These are phyloP conservation scores for Ophiostoma montium DNA, from an alignment of 2,329 filamentous ascomycete genomes.

Conservation along the genomic window DNA sequence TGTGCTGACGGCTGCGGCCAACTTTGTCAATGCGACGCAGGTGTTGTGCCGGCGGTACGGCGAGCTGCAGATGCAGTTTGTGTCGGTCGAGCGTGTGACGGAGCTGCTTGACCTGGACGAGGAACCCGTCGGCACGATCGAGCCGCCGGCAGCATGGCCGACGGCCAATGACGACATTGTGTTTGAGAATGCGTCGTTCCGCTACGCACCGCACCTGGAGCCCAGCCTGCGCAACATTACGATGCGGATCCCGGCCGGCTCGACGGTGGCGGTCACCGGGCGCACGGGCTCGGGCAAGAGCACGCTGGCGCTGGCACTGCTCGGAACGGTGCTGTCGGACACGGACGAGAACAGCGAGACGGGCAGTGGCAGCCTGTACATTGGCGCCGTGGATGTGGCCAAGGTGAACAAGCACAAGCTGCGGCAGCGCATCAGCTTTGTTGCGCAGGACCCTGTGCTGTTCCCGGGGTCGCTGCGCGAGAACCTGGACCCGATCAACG, in stretches of 20 bases:
- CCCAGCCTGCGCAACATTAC: conserved; percentile 55
- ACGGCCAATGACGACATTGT: conserved; percentile 54
- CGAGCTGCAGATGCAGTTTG: conserved; percentile 80
- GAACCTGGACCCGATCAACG: conserved; percentile 54
- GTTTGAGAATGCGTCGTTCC: conserved; percentile 65
- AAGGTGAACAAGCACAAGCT: conserved; percentile 39
- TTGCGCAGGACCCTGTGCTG: conserved; percentile 49
- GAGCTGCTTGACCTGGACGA: conserved; percentile 68
- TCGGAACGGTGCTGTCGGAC: conserved; percentile 39
- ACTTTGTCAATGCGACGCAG: conserved; percentile 58
- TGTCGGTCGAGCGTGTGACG: conserved; percentile 75
- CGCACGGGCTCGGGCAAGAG: conserved; percentile 81
- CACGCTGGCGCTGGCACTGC: conserved; percentile 49
- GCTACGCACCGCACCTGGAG: conserved; percentile 65
- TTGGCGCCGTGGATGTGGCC: conserved; percentile 39
- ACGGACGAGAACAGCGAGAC: conserved; percentile 11
- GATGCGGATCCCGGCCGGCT: conserved; percentile 54
- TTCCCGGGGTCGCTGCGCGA: conserved; percentile 45
- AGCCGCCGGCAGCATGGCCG: conserved; percentile 57
- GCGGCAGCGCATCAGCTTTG: conserved; percentile 44
- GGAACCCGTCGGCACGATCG: conserved; percentile 51
- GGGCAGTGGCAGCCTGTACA: conserved; percentile 33
- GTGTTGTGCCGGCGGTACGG: conserved; percentile 67
- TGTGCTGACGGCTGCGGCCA: conserved; percentile 57
- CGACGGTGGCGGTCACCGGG: conserved; percentile 56